Evolutionary conservation across 495 filamentous ascomycete genomes (phyloP).

Genomic region (Ramalina peruviana): DNA sequence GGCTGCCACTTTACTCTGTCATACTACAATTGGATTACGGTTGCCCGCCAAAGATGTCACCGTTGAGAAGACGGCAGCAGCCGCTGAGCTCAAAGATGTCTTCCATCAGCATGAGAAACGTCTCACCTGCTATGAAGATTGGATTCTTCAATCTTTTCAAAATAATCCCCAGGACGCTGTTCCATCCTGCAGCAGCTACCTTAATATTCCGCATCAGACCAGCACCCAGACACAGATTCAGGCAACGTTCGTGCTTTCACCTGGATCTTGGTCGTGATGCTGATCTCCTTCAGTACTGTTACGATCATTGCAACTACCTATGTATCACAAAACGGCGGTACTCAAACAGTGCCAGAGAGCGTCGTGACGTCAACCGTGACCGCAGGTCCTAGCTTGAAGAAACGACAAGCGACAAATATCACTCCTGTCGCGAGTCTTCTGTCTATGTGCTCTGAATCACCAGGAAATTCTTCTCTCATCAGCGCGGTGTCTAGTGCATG

Average conservation of each 20-base stretch:
- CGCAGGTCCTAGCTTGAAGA: neutral
- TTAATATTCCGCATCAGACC: neutral
- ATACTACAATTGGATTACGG: neutral
- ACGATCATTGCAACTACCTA: constrained; percentile 2
- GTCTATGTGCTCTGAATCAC: neutral
- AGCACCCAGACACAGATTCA: neutral
- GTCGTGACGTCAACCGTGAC: constrained; percentile 3
- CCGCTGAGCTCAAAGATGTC: neutral
- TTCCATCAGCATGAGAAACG: neutral
- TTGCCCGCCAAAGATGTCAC: neutral
- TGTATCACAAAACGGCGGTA: neutral
- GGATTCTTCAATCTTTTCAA: neutral
- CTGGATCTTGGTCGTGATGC: neutral
- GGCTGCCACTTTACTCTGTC: neutral
- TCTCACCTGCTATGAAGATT: constrained; percentile 2
- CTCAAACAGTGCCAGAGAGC: neutral
- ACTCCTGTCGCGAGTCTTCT: neutral
- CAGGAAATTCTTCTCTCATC: constrained; percentile 2
- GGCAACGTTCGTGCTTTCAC: constrained; percentile 7
- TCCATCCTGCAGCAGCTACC: neutral
- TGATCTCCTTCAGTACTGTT: constrained; percentile 1
- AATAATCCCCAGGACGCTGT: neutral
- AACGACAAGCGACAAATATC: constrained; percentile 5
- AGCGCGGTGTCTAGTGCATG: constrained; percentile 13
- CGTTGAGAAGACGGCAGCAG: constrained; percentile 1